Percentiles rank a stretch among this genome's conserved stretches.
phyloP scores from a whole-genome alignment of 2,329 filamentous ascomycete species.

The Xylaria sp. region DNA sequence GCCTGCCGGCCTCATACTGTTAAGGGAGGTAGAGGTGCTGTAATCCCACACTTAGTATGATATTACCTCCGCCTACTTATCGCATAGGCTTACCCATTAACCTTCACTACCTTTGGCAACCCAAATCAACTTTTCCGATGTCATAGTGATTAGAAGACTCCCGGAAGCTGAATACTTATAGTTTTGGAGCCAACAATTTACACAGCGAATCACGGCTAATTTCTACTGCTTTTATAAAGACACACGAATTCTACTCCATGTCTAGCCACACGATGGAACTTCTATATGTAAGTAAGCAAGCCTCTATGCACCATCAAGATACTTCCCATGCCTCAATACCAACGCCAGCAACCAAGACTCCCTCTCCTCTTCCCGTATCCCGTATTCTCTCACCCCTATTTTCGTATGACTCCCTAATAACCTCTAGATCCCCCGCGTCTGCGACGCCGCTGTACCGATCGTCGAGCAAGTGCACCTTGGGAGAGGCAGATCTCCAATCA shows the following conservation, averaged over 20 bases:
- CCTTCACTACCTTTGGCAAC: no score
- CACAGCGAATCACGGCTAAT: background rate
- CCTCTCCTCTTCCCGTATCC: constrained; percentile 4
- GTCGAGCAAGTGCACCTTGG: constrained; percentile 56
- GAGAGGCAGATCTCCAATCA: constrained; percentile 34
- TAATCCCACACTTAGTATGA: no score
- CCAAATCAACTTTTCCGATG: no score
- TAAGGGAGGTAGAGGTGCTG: background rate
- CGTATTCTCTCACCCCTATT: constrained; percentile 9
- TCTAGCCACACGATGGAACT: background rate
- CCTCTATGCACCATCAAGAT: constrained; percentile 24
- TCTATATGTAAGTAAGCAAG: constrained; percentile 5
- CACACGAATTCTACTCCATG: background rate
- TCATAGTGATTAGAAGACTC: no score
- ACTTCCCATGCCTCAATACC: constrained; percentile 45
- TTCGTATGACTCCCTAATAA: constrained; percentile 46
- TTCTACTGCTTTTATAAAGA: background rate
- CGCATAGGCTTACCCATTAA: background rate
- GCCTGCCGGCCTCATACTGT: no score
- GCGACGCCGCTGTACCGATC: constrained; percentile 69
- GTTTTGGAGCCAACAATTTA: background rate
- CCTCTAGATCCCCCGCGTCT: constrained; percentile 65
- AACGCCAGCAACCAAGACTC: constrained; percentile 44
- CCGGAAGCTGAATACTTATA: no score
- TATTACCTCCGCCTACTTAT: background rate